Base-by-base conservation (phyloP, 2,329 filamentous ascomycete species). In the Periconia sp. region DNA sequence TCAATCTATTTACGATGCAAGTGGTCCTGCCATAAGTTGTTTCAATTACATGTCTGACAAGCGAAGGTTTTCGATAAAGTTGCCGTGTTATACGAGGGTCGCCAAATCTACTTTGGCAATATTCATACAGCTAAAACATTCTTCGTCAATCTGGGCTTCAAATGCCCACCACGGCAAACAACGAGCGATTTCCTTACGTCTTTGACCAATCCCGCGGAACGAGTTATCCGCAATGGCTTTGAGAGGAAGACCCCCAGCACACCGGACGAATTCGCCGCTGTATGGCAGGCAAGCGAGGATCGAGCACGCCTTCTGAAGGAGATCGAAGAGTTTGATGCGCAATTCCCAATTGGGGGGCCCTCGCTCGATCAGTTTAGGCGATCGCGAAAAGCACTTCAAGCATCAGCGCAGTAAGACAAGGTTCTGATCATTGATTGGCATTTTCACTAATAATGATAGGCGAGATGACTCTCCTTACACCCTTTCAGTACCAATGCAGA, bases 381-480 rank as follows among this genome's bases (percentile, higher is more conserved):
- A 3, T 56, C 61, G 71, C 73, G 76, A 44, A 52, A 71, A 75
- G 48, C 65, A 70, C 38, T 79, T 78, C 52, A 69, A 73, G 59
- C 47, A 51, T 8, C 65, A 69, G 46, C 86, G 89, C 2, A 69
- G n/a, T n/a, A n/a, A n/a, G n/a, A n/a, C n/a, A n/a, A n/a, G n/a
- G n/a, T n/a, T n/a, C n/a, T n/a, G n/a, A n/a, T n/a, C n/a, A n/a
- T n/a, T n/a, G n/a, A n/a, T n/a, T n/a, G n/a, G n/a, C n/a, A n/a
- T n/a, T n/a, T n/a, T n/a, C n/a, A n/a, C n/a, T n/a, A n/a, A n/a
- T n/a, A n/a, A n/a, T n/a, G n/a, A n/a, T n/a, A n/a, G n/a, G n/a
- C n/a, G n/a, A n/a, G n/a, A 78, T 31, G 82, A 82, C 65, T 95
- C 89, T 1, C 90, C 92, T 0, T 96, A 86, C 68, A 96, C 89